Evolutionary conservation across 257 asterid species (phyloP), one percentile per base, ranked within the genome.

Genomic region (Schizonepeta tenuifolia): DNA sequence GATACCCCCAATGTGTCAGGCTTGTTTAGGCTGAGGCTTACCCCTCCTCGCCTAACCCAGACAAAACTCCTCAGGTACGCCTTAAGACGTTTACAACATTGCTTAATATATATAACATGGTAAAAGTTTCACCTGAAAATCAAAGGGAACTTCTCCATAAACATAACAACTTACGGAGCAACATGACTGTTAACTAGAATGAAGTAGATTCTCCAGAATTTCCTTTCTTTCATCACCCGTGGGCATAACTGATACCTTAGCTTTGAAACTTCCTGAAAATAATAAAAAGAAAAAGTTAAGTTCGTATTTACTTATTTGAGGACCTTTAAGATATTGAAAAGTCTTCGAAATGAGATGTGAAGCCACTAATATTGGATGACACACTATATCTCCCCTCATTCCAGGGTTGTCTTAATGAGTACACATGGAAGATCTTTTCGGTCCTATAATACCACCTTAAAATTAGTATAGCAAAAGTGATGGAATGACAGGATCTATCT

Each of bases 201-300:
- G 83, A 94, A 91, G 86, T 91, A 94, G 83, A 89, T 94, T 86
- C 91, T 90, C 98, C 98, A 93, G 71, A 90, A 93, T 79, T 86
- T 89, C 80, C 96, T 82, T 81, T 94, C 97, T 87, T 86, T 91
- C 97, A 94, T 94, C 82, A 80, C 83, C 36, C 92, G 78, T 31
- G 98, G 98, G 84, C 97, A 91, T 68, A 91, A 77, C 77, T 87
- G 88, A 67, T 91, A 87, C 81, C 97, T 87, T 72, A 91, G 84
- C 78, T 80, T 87, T 67, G 94, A 87, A 66, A 91, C 87, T 81
- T 91, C 97, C 98, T 93, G 92, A 77, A 83, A 66, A 22, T 68
- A 44, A 76, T 14, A 3, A 71, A 68, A 63, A n/a, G 51, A 22
- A 10, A 20, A 69, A 35, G 56, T 18, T 43, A 20, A 43, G 18